phyloP scores from a whole-genome alignment of 306 rosid genomes.

The Mucuna pruriens region DNA sequence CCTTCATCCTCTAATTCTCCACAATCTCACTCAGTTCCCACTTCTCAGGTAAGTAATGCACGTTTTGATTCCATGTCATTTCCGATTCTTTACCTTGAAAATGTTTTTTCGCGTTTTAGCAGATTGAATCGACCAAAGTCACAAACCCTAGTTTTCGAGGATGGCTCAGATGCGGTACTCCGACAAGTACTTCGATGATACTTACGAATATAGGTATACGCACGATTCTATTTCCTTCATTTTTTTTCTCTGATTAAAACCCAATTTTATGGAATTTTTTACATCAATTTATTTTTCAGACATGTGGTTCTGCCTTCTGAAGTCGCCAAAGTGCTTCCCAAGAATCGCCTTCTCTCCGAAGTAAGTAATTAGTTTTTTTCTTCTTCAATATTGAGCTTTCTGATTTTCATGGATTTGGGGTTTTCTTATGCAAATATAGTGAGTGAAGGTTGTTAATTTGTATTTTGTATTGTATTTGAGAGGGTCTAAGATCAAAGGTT shows the following conservation, averaged over 20 bases:
- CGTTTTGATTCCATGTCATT: too few relatives aligned
- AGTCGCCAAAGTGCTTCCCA: constrained; percentile 83
- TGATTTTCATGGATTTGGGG: too few relatives aligned
- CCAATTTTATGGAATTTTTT: too few relatives aligned
- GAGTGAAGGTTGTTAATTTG: too few relatives aligned
- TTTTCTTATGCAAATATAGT: too few relatives aligned
- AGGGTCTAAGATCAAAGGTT: too few relatives aligned
- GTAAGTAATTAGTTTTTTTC: constrained; percentile 48
- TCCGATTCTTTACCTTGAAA: background rate
- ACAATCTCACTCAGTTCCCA: too few relatives aligned
- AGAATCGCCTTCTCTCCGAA: constrained; percentile 89
- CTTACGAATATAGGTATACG: constrained; percentile 74
- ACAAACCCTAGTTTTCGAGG: constrained; percentile 33
- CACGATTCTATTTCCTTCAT: background rate
- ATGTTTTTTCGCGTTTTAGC: background rate
- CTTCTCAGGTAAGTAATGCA: too few relatives aligned
- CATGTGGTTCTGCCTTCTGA: constrained; percentile 94
- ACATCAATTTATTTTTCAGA: constrained; percentile 39
- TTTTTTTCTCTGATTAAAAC: background rate
- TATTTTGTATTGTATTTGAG: too few relatives aligned
- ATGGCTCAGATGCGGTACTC: constrained; percentile 98
- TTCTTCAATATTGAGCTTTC: background rate
- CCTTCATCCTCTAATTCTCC: too few relatives aligned
- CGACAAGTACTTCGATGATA: constrained; percentile 90
- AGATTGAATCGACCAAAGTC: constrained; percentile 31